phyloP scores from a whole-genome alignment of 164 flowering plant species.

The Cinnamomum micranthum region DNA sequence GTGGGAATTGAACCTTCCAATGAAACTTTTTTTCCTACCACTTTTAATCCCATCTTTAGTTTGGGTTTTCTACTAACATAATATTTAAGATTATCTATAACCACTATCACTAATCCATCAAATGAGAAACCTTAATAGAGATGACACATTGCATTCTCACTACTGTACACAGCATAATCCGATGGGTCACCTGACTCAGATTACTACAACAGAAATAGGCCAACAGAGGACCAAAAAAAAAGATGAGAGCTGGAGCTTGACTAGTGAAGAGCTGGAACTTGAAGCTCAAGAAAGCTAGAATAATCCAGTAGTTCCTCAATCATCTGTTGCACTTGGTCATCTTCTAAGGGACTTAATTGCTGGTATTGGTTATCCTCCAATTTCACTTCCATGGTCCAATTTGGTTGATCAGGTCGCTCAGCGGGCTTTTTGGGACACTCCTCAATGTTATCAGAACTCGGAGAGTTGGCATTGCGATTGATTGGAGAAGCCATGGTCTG shows the following conservation, averaged over 20 bases:
- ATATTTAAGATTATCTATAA: neutral
- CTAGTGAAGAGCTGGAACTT: slow-evolving; percentile 1
- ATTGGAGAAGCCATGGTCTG: neutral
- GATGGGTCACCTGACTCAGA: neutral
- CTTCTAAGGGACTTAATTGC: slow-evolving; percentile 52
- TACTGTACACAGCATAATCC: neutral
- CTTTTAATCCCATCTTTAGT: neutral
- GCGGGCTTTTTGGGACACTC: neutral
- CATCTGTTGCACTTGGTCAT: slow-evolving; percentile 72
- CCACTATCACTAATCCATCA: neutral
- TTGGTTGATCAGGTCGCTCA: slow-evolving; percentile 3
- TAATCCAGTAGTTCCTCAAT: slow-evolving; percentile 62
- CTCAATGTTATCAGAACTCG: slow-evolving; percentile 5
- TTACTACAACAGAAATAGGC: slow-evolving; percentile 1
- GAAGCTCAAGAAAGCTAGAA: slow-evolving; percentile 49
- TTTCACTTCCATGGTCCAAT: slow-evolving; percentile 31
- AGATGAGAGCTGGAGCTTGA: neutral
- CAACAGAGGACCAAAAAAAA: neutral
- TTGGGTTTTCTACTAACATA: slow-evolving; percentile 1
- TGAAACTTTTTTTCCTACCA: neutral
- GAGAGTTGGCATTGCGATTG: neutral
- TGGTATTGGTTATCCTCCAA: slow-evolving; percentile 23
- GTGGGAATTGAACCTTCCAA: slow-evolving; percentile 14
- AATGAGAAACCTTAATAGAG: neutral
- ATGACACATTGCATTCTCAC: neutral